Evolutionary conservation across 768 basidiomycete species (phyloP).

Genomic region (Calocera viscosa): DNA sequence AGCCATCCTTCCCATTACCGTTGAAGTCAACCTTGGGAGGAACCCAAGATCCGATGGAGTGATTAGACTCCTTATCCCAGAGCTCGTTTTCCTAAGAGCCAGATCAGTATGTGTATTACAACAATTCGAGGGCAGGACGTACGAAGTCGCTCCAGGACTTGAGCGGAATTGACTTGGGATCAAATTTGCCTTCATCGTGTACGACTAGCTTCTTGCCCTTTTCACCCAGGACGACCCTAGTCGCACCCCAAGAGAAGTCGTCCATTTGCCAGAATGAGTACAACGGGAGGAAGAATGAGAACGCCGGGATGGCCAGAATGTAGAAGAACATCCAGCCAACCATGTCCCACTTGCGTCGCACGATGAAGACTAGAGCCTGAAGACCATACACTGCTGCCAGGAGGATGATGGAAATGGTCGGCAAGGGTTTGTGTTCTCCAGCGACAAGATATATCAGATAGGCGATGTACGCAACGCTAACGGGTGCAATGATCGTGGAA

Average conservation of each 20-base stretch:
- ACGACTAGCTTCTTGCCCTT: constrained; percentile 90
- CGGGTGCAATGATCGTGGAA: constrained; percentile 72
- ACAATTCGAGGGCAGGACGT: constrained; percentile 23
- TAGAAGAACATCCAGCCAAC: constrained; percentile 96
- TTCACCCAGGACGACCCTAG: constrained; percentile 86
- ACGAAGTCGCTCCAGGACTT: constrained; percentile 97
- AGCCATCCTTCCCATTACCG: constrained; percentile 39
- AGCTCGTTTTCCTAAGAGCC: constrained; percentile 70
- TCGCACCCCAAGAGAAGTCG: constrained; percentile 92
- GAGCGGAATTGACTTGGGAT: constrained; percentile 81
- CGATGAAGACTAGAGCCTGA: constrained; percentile 80
- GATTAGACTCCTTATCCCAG: constrained; percentile 95
- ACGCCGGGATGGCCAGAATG: constrained; percentile 83
- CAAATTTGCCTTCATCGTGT: constrained; percentile 97
- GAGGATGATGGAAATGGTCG: constrained; percentile 76
- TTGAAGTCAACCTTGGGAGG: constrained; percentile 49
- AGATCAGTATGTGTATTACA: constrained; percentile 8
- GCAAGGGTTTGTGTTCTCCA: constrained; percentile 53
- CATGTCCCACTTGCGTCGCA: constrained; percentile 97
- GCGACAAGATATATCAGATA: constrained; percentile 77
- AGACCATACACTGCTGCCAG: constrained; percentile 90
- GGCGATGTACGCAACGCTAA: constrained; percentile 77
- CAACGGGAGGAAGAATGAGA: constrained; percentile 84
- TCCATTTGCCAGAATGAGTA: constrained; percentile 99
- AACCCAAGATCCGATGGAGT: constrained; percentile 87